Evolutionary conservation across 345 rosid species (phyloP), one percentile per base, ranked within the genome.

Genomic region (Populus davidiana): DNA sequence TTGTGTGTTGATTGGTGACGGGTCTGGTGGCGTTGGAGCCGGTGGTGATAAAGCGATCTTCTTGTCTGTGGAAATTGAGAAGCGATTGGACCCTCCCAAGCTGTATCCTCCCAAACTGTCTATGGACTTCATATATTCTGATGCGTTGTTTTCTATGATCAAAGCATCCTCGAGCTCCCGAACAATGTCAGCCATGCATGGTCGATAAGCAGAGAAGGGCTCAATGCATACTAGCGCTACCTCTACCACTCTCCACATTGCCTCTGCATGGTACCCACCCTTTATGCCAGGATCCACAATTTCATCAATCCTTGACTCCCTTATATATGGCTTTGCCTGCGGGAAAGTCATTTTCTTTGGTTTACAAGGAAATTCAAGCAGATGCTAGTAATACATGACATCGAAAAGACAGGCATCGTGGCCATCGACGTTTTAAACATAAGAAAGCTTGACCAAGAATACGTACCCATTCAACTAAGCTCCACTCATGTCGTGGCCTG

Each of bases 211-310:
- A 2, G 93, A 88, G 84, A 81, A 83, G 69, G 89, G 87, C 78
- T 89, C 92, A 8, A 81, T 91, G 72, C 95, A 91, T 71, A 91
- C 86, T 84, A 87, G 73, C 16, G 93, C 95, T 74, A 87, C 91
- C 86, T 89, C 94, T 18, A 91, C 91, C 71, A 89, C 92, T 76
- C 91, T 87, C 92, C 94, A 91, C 90, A 91, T 85, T 31, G 92
- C 94, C 87, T 89, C 95, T 23, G 88, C 89, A 43, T 89, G 95
- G 85, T 89, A 91, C 77, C 82, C 86, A 36, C 90, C 94, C 71
- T 89, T 91, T 64, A 86, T 81, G 85, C 69, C 83, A 14, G 89
- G 95, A 75, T 91, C 93, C 67, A 91, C 93, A 33, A 89, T 88
- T 81, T 91, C 95, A 35, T 91, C 92, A 20, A 89, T 91, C 89